Percentiles rank a stretch among this genome's conserved stretches.
phyloP scores from a whole-genome alignment of 805 yeast genomes.

The Saturnispora bothae region DNA sequence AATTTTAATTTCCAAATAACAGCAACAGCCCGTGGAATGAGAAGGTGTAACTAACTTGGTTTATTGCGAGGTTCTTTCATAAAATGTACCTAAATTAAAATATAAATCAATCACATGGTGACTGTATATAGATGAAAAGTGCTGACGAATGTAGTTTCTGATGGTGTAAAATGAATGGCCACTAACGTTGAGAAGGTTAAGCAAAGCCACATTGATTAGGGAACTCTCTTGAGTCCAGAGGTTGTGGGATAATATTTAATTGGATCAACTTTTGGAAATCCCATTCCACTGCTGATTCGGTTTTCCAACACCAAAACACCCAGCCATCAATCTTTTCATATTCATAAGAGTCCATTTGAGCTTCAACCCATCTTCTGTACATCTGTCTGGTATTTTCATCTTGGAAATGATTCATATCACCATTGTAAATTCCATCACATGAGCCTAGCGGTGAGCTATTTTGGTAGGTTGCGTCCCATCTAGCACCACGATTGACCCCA shows the following conservation, averaged over 20 bases:
- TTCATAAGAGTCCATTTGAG: constrained; percentile 73
- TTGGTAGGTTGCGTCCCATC: constrained; percentile 49
- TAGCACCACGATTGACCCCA: constrained; percentile 57
- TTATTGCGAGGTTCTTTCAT: too few species aligned
- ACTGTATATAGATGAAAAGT: too few species aligned
- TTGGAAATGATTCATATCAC: constrained; percentile 42
- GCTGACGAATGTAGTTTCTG: too few species aligned
- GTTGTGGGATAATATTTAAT: constrained; percentile 68
- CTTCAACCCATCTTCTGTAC: constrained; percentile 69
- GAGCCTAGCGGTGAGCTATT: constrained; percentile 40
- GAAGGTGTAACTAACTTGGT: too few species aligned
- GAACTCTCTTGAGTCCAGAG: constrained; percentile 33
- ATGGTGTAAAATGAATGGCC: too few species aligned
- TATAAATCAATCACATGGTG: too few species aligned
- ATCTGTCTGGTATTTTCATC: constrained; percentile 37
- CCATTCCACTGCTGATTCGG: constrained; percentile 80
- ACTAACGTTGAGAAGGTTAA: too few species aligned
- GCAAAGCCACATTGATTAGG: constrained; percentile 26
- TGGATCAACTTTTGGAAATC: constrained; percentile 54
- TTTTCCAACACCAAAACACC: constrained; percentile 92
- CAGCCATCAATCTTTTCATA: constrained; percentile 58
- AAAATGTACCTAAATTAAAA: too few species aligned
- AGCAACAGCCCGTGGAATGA: too few species aligned
- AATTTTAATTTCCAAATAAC: too few species aligned
- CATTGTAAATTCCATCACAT: constrained; percentile 44